Evolutionary conservation across 2,329 filamentous ascomycete species (phyloP).

Genomic region (Ophiostoma sp.): DNA sequence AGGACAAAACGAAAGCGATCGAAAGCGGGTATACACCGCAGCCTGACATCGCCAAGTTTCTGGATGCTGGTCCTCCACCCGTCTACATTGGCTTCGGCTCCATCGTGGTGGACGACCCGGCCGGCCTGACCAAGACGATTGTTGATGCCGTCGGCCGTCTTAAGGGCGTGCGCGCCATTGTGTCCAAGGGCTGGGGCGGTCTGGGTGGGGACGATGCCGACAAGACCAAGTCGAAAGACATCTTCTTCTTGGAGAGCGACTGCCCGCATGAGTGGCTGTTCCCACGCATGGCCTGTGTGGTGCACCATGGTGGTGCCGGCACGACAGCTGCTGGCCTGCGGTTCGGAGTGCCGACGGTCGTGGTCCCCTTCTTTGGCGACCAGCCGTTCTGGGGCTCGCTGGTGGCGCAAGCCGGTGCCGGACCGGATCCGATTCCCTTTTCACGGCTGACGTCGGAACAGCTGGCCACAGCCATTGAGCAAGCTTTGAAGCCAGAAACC

Average conservation of each 20-base stretch:
- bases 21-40: slow-evolving; percentile 57
- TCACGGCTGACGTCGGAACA: slow-evolving; percentile 66
- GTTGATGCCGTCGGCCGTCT: slow-evolving; percentile 68
- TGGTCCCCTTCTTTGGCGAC: slow-evolving; percentile 86
- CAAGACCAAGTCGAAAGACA: neutral
- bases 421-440: slow-evolving; percentile 68
- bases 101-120: slow-evolving; percentile 76
- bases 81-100: slow-evolving; percentile 84
- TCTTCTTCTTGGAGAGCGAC: slow-evolving; percentile 20
- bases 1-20: neutral
- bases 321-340: slow-evolving; percentile 86
- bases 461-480: slow-evolving; percentile 62
- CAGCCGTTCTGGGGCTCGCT: slow-evolving; percentile 83
- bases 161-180: slow-evolving; percentile 60
- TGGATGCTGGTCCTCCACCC: slow-evolving; percentile 68
- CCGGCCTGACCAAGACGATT: slow-evolving; percentile 68
- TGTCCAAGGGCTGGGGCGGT: slow-evolving; percentile 88
- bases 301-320: slow-evolving; percentile 85
- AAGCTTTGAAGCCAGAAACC: slow-evolving; percentile 12
- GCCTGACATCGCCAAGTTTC: slow-evolving; percentile 64
- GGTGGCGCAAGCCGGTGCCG: slow-evolving; percentile 70
- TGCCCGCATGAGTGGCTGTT: slow-evolving; percentile 82
- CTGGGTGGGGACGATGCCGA: slow-evolving; percentile 67
- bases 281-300: slow-evolving; percentile 74
- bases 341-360: slow-evolving; percentile 74